Conservation (phyloP, 768 basidiomycete genomes). For the Epithele typhae region DNA sequence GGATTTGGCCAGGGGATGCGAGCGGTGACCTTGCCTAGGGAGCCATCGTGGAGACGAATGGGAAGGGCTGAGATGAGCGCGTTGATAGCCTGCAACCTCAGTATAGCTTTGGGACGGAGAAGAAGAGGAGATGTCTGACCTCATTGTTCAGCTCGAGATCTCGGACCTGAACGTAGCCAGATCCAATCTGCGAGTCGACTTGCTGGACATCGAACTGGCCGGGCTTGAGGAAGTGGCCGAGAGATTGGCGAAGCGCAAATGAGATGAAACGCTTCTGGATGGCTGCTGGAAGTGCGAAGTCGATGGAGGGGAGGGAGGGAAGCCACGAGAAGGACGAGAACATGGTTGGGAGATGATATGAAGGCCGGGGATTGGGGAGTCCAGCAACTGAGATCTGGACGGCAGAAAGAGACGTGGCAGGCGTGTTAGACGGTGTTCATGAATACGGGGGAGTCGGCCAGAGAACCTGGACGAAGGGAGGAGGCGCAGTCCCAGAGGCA, state of each 20-base stretch:
- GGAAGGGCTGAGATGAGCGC: conserved; percentile 60
- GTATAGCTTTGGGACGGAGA: conserved; percentile 14
- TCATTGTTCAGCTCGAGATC: conserved; percentile 75
- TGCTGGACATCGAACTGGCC: conserved; percentile 84
- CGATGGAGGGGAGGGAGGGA: conserved; percentile 54
- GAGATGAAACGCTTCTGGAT: conserved; percentile 90
- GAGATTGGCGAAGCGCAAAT: conserved; percentile 74
- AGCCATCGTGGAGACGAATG: conserved; percentile 63
- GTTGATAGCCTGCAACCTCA: conserved; percentile 70
- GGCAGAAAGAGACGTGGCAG: too few species aligned
- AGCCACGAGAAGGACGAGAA: conserved; percentile 41
- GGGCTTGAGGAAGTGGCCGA: conserved; percentile 85
- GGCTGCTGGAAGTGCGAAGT: conserved; percentile 58
- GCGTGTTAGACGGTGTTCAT: too few species aligned
- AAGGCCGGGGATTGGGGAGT: too few species aligned
- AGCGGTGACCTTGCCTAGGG: conserved; percentile 69
- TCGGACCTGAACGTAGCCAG: conserved; percentile 82
- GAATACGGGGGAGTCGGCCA: too few species aligned
- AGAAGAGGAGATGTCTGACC: conserved; percentile 40
- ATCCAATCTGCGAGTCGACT: conserved; percentile 91
- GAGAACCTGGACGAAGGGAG: too few species aligned
- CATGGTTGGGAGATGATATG: too few species aligned
- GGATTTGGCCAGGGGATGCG: conserved; percentile 86
- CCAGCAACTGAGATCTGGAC: too few species aligned
- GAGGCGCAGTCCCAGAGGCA: too few species aligned